These are phyloP conservation scores for Aspergillus amoenus DNA, from an alignment of 2,329 filamentous ascomycete genomes.

Conservation along the genomic window DNA sequence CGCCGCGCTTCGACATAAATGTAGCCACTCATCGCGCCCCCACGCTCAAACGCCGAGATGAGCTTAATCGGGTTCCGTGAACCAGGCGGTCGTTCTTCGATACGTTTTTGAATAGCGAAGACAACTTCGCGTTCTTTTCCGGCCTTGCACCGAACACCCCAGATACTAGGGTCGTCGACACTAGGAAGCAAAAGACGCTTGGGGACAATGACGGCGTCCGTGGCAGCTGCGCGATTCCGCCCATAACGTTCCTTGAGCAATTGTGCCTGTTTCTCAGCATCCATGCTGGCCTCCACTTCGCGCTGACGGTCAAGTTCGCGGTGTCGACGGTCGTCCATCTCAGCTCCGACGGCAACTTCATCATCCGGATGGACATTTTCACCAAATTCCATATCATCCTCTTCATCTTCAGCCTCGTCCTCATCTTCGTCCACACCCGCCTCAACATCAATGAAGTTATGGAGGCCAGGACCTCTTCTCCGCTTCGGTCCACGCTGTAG, in stretches of 20 bases:
- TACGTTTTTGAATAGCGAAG: slow-evolving; percentile 81
- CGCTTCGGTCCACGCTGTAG: slow-evolving; percentile 73
- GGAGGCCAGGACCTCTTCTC: slow-evolving; percentile 68
- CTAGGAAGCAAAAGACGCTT: slow-evolving; percentile 85
- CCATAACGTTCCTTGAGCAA: slow-evolving; percentile 86
- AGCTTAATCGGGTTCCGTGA: slow-evolving; percentile 81
- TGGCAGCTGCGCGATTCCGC: slow-evolving; percentile 66
- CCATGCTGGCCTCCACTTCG: slow-evolving; percentile 81
- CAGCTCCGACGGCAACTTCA: slow-evolving; percentile 67
- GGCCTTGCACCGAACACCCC: slow-evolving; percentile 88
- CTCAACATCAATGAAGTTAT: slow-evolving; percentile 94
- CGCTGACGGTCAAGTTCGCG: slow-evolving; percentile 90
- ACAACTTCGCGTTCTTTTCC: slow-evolving; percentile 94
- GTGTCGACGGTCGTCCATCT: slow-evolving; percentile 88
- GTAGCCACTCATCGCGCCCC: slow-evolving; percentile 85
- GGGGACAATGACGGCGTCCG: slow-evolving; percentile 74
- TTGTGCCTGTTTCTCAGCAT: slow-evolving; percentile 90
- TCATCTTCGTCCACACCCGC: slow-evolving; percentile 95
- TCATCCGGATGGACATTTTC: slow-evolving; percentile 91
- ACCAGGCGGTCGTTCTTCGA: slow-evolving; percentile 70
- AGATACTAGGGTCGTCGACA: slow-evolving; percentile 94
- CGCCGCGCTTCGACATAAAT: slow-evolving; percentile 91
- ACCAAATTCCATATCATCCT: slow-evolving; percentile 83
- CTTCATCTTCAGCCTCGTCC: slow-evolving; percentile 84
- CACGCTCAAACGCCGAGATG: slow-evolving; percentile 88